Base-by-base conservation (phyloP, 164 flowering plant genomes). In the Magnolia kwangsiensis region DNA sequence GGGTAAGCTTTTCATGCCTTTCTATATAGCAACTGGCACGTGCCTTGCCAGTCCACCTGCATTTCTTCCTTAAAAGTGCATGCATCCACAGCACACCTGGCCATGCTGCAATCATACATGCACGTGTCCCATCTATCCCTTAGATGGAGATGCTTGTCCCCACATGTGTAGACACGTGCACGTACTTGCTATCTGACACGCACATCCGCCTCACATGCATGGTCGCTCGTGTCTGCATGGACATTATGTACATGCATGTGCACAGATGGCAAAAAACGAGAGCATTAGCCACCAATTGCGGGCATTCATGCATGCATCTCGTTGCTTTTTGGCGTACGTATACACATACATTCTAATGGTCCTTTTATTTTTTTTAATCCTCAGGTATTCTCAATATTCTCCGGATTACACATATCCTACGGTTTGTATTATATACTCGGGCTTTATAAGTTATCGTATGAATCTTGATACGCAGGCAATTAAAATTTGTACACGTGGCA, bases 351-450 rank as follows among this genome's bases (percentile, higher is more conserved):
- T 55, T 55, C 16, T 55, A 55, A 10, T 55, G 61, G 9, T 51
- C 4, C 0, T 3, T 51, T 3, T 55, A 1, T 7, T 55, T 55
- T 55, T 1, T 55, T 55, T 55, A 27, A 3, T 58, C 21, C 79
- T 77, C 89, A 91, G 96, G 89, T 91, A 89, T 84, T 85, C 96
- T 72, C 77, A 89, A 7, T 92, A 89, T 85, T 89, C 94, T 37
- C 83, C 90, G 1, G 97, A 92, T 72, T 92, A 90, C 89, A 81
- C 85, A 50, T 92, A 90, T 70, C 91, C 92, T 19, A 82, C 91
- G 97, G 97, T 92, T 76, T 69, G 91, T 85, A 75, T 77, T 63
- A 27, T 13, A 58, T 69, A 37, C 76, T 74, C 69, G 71, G 51
- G 74, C 9, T 23, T 2, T 4, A 4, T 5, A 37, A 37, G 45